A percentile compares a stretch with the other conserved stretches of the same genome.
phyloP scores from a whole-genome alignment of 1,284 basidiomycete genomes.

The Microbotryum saponariae region DNA sequence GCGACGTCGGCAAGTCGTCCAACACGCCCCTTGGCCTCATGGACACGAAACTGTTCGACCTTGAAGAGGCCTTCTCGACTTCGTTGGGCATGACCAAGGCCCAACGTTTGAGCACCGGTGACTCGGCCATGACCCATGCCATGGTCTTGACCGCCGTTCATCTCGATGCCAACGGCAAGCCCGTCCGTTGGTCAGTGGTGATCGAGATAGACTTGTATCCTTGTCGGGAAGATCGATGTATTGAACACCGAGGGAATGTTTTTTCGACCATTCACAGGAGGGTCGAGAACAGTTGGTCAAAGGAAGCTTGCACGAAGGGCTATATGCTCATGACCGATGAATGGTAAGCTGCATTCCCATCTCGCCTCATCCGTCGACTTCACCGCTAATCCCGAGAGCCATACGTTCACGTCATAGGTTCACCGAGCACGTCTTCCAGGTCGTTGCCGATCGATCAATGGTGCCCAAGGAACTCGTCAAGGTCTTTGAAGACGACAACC shows the following conservation, averaged over 20 bases:
- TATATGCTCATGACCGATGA: conserved; percentile 67
- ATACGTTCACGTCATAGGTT: conserved; percentile 55
- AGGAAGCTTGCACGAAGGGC: conserved; percentile 61
- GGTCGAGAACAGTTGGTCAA: conserved; percentile 93
- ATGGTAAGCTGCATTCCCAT: background rate
- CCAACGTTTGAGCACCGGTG: conserved; percentile 69
- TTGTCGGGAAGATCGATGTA: too few relatives aligned
- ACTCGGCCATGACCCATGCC: conserved; percentile 83
- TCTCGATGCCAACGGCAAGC: conserved; percentile 62
- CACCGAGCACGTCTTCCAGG: conserved; percentile 76
- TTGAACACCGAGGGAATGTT: too few relatives aligned
- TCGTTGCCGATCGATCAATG: conserved; percentile 63
- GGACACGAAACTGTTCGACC: conserved; percentile 68
- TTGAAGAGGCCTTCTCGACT: conserved; percentile 54
- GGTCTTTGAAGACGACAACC: conserved; percentile 63
- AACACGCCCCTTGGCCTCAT: conserved; percentile 35
- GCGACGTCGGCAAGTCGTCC: conserved; percentile 50
- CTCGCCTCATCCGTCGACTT: background rate
- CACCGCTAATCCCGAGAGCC: background rate
- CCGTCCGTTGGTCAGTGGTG: conserved; percentile 63
- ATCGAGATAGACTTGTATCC: too few relatives aligned
- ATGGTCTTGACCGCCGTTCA: conserved; percentile 74
- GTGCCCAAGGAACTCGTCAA: conserved; percentile 70
- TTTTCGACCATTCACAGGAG: too few relatives aligned
- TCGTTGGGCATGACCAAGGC: conserved; percentile 64